These are phyloP conservation scores for Aphanomyces invadans DNA, from an alignment of 352 stramenopile genomes.

Conservation along the genomic window DNA sequence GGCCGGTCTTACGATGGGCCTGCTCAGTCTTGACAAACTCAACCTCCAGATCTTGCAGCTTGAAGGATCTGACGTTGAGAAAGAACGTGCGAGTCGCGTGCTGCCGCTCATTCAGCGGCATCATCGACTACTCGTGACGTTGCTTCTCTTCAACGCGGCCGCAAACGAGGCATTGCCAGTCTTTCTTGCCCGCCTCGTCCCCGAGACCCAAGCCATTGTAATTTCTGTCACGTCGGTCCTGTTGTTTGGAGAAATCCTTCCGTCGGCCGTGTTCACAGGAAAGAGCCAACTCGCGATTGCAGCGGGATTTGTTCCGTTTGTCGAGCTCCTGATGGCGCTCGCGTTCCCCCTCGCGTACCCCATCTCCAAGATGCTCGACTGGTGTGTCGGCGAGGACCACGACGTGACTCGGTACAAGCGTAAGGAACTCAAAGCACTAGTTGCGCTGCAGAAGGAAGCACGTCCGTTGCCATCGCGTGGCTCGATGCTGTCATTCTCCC, in stretches of 20 bases:
- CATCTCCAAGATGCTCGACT: conserved; percentile 87
- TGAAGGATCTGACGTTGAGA: conserved; percentile 59
- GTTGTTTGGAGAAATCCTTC: conserved; percentile 96
- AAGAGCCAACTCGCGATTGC: conserved; percentile 89
- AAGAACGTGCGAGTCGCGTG: conserved; percentile 62
- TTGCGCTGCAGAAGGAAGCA: conserved; percentile 66
- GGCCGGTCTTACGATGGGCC: conserved; percentile 69
- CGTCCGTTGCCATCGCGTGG: conserved; percentile 27
- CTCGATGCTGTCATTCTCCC: background rate
- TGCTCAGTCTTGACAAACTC: conserved; percentile 71
- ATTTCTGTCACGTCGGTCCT: conserved; percentile 94
- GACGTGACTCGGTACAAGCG: conserved; percentile 80
- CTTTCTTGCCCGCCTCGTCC: conserved; percentile 88
- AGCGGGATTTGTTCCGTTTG: conserved; percentile 63
- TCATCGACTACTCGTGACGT: conserved; percentile 90
- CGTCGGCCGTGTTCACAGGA: conserved; percentile 91
- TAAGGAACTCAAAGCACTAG: conserved; percentile 82
- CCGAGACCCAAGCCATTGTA: conserved; percentile 84
- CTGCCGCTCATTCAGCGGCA: conserved; percentile 85
- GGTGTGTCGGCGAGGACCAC: conserved; percentile 68
- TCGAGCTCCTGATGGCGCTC: conserved; percentile 84
- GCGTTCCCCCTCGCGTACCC: conserved; percentile 86
- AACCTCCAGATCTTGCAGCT: conserved; percentile 75
- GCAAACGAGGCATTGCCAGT: conserved; percentile 92
- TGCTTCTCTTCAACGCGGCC: conserved; percentile 91